Conservation (phyloP, 2,329 filamentous ascomycete species). For the Alternaria incomplexa region DNA sequence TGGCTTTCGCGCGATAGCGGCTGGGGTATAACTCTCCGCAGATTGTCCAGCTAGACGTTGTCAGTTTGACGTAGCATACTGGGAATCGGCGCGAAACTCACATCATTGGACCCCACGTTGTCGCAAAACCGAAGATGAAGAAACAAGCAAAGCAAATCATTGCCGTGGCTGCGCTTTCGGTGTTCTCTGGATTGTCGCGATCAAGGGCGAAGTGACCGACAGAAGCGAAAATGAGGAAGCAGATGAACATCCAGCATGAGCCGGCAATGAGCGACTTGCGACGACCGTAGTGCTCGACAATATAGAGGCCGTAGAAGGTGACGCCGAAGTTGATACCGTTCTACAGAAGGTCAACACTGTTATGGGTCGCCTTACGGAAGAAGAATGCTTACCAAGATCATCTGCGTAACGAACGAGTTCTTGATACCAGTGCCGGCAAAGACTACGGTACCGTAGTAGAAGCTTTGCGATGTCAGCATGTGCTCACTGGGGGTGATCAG, state of each 20-base stretch:
- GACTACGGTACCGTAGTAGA: conserved; percentile 58
- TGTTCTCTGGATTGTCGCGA: conserved; percentile 34
- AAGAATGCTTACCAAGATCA: conserved; percentile 50
- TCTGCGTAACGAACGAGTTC: conserved; percentile 53
- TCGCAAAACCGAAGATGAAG: conserved; percentile 70
- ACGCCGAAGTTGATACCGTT: conserved; percentile 55
- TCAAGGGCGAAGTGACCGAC: conserved; percentile 53
- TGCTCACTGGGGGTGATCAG: neutral
- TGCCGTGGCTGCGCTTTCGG: conserved; percentile 51
- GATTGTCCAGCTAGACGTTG: conserved; percentile 64
- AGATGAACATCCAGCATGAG: conserved; percentile 58
- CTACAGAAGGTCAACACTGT: conserved; percentile 10
- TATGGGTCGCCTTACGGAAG: no score
- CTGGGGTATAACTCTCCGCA: conserved; percentile 69
- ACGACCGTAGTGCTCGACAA: conserved; percentile 55
- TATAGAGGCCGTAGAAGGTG: conserved; percentile 53
- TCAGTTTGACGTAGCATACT: conserved; percentile 24
- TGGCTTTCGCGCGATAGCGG: conserved; percentile 54
- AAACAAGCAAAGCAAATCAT: conserved; percentile 73
- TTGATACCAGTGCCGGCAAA: conserved; percentile 50
- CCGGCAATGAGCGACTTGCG: conserved; percentile 53
- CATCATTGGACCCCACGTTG: conserved; percentile 71
- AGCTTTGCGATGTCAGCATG: conserved; percentile 34
- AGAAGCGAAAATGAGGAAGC: conserved; percentile 62
- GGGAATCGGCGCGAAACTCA: neutral